Evolutionary conservation across 257 asterid genomes (phyloP), one percentile per base, ranked within the genome.

Genomic region (Nicotiana otophora): DNA sequence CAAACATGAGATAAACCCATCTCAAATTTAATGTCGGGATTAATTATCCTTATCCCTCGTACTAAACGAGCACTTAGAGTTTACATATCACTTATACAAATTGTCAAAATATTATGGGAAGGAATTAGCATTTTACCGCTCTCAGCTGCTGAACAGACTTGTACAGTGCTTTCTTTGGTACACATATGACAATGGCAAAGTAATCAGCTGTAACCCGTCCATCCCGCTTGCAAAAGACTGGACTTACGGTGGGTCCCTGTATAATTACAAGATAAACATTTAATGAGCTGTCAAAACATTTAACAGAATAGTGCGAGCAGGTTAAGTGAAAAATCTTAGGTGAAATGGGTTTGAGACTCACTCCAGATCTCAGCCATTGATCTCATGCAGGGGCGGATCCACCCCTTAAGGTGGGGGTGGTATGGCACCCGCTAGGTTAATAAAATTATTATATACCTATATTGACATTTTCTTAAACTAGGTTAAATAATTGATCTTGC

Each of bases 241-340:
- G 97, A 88, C 96, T 92, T 68, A 96, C 78, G 20, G 99, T 96
- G 72, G 99, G 99, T 87, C 99, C 99, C 99, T 94, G 86, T 84
- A 84, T 62, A 2, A 28, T 1, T 70, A 81, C 54, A 31, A 42
- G 19, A 65, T 15, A 14, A 31, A 55, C 16, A 34, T 64, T 46
- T 28, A 80, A 28, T 74, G 39, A 74, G 61, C 16, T 74, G 34
- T 74, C 62, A 74, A 74, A 51, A 48, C 7, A 48, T 48, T 46
- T 74, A 23, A 51, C 57, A 3, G 2, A 33, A 48, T 7, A 23
- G 79, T 48, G 14, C 48, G 39, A 74, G 58, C 34, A 58, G 34
- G n/a, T 48, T n/a, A 14, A 46, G 28, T 72, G 61, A 46, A 51
- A 48, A 46, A 20, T 46, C 26, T 48, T 48, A 26, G 80, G 62